Evolutionary conservation across 2,329 filamentous ascomycete genomes (phyloP).

Genomic region (Cyclaneusma minus): DNA sequence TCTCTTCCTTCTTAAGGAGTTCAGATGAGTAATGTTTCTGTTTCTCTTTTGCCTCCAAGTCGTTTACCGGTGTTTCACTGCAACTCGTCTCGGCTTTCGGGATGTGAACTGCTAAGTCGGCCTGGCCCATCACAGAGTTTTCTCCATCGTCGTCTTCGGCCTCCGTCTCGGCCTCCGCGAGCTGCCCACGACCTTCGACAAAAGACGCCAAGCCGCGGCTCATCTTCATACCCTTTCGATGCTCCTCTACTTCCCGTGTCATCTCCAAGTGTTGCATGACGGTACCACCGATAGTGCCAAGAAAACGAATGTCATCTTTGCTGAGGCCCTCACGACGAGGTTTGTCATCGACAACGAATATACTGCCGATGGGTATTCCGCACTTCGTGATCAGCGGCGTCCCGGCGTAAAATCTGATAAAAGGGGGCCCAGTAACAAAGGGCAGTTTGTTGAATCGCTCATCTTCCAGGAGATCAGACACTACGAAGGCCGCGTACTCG

Average conservation of each 20-base stretch:
- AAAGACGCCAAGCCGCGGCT: conserved; percentile 37
- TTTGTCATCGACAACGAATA: conserved; percentile 41
- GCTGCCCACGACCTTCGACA: conserved; percentile 26
- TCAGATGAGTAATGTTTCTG: conserved; percentile 12
- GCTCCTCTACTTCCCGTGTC: conserved; percentile 35
- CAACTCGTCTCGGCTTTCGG: no score
- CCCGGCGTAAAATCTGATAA: conserved; percentile 16
- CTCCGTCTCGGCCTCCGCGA: conserved; percentile 14
- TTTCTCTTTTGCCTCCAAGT: no score
- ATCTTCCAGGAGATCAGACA: conserved; percentile 15
- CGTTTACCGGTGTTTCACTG: no score
- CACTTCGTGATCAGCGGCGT: conserved; percentile 18
- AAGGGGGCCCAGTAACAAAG: conserved; percentile 14
- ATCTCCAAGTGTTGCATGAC: conserved; percentile 47
- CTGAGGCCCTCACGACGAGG: conserved; percentile 35
- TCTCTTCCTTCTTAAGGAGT: conserved; percentile 9
- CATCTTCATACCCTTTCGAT: conserved; percentile 36
- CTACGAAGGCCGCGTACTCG: conserved; percentile 16
- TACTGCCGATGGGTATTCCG: conserved; percentile 35
- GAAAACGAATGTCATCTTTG: conserved; percentile 31
- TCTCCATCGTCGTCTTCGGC: conserved; percentile 13
- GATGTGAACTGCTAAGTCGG: no score
- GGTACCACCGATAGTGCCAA: conserved; percentile 39
- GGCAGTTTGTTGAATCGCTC: conserved; percentile 15
- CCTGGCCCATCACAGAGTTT: no score